These are phyloP conservation scores for Geoglossum cookeanum DNA, from an alignment of 2,329 filamentous ascomycete genomes.

Conservation along the genomic window DNA sequence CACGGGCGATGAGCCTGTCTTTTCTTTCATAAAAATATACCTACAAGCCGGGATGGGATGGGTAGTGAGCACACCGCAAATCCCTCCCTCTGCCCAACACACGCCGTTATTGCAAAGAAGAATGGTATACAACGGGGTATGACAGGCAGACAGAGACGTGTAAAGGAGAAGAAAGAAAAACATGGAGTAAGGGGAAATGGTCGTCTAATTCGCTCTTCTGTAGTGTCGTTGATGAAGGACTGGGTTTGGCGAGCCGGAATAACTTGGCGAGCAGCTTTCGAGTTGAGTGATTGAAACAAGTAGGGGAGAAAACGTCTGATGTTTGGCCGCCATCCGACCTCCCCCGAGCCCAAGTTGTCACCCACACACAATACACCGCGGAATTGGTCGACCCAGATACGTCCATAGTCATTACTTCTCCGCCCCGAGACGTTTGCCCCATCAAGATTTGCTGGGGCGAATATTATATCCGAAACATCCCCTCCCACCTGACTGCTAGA, in stretches of 20 bases:
- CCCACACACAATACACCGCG: background rate
- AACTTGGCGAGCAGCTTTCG: no score
- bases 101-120: background rate
- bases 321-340: background rate
- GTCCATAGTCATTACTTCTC: background rate
- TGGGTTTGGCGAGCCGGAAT: background rate
- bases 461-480: background rate
- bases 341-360: background rate
- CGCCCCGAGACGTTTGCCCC: background rate
- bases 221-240: background rate
- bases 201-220: background rate
- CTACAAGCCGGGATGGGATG: background rate
- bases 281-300: background rate
- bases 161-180: background rate
- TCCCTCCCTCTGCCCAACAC: background rate
- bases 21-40: background rate
- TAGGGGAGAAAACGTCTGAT: background rate
- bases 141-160: background rate
- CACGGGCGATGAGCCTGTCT: no score
- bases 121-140: constrained; percentile 2
- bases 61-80: background rate
- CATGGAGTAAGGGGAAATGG: background rate
- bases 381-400: background rate
- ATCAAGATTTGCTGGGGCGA: background rate
- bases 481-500: background rate